Evolutionary conservation across 257 asterid genomes (phyloP).

Genomic region (Fraxinus americana): DNA sequence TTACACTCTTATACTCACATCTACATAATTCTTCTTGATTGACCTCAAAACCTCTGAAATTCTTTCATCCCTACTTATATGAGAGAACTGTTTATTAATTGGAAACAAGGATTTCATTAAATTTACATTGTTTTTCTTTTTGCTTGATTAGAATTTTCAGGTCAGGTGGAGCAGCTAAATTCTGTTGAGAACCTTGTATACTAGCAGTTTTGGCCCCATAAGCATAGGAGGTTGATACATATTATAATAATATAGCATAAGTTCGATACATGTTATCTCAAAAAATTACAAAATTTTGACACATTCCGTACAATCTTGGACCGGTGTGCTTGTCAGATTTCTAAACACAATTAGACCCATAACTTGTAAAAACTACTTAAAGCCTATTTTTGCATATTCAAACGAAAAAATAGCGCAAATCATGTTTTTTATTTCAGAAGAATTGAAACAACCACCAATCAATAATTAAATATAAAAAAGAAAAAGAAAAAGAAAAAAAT

Average conservation of each 20-base stretch:
- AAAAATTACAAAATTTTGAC: not conserved
- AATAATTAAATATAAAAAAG: not conserved
- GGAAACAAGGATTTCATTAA: not conserved
- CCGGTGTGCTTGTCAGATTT: not conserved
- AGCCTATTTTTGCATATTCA: not conserved
- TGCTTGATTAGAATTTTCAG: not conserved
- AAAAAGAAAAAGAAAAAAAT: not conserved
- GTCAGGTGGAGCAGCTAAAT: not conserved
- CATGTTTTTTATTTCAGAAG: not conserved
- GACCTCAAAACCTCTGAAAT: not conserved
- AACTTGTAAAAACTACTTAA: too few relatives aligned
- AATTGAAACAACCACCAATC: not conserved
- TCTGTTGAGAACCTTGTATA: not conserved
- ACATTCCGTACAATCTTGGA: not conserved
- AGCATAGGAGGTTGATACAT: not conserved
- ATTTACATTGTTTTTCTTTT: not conserved
- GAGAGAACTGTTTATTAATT: not conserved
- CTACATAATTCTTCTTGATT: not conserved
- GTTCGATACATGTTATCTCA: not conserved
- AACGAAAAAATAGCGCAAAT: too few relatives aligned
- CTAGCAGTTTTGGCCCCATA: not conserved
- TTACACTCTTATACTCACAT: not conserved
- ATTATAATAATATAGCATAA: too few relatives aligned
- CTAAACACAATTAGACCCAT: too few relatives aligned
- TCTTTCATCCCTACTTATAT: not conserved